These are phyloP conservation scores for Trichophyton simii DNA, from an alignment of 2,329 filamentous ascomycete species.

Conservation along the genomic window DNA sequence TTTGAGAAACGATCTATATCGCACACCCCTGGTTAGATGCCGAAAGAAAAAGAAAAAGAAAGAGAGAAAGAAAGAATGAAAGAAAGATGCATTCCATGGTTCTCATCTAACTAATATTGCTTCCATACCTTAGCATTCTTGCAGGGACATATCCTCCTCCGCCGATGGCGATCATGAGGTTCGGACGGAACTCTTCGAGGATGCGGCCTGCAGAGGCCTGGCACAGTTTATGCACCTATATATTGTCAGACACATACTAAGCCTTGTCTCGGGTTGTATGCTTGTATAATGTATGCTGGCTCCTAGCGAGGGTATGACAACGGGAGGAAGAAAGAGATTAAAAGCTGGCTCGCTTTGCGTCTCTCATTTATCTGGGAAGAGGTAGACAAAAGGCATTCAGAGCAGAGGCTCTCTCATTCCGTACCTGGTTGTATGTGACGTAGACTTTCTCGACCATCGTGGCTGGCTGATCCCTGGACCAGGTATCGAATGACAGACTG, in stretches of 20 bases:
- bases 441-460: conserved; percentile 77
- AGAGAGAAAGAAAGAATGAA: neutral
- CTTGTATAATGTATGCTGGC: neutral
- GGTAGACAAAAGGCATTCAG: neutral
- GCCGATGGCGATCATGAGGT: conserved; percentile 97
- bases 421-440: conserved; percentile 83
- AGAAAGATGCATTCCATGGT: neutral
- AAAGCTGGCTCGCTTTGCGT: neutral
- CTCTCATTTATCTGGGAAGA: neutral
- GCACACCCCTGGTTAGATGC: neutral
- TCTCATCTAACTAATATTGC: neutral
- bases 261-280: neutral
- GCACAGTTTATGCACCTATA: conserved; percentile 92
- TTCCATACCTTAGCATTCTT: conserved; percentile 65
- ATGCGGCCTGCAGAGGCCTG: conserved; percentile 71
- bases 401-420: conserved; percentile 17
- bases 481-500: too few species aligned
- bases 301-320: neutral
- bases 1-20: conserved; percentile 72
- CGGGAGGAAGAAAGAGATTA: neutral
- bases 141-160: conserved; percentile 95
- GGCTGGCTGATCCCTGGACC: conserved; percentile 11
- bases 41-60: neutral
- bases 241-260: neutral
- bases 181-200: conserved; percentile 73